Evolutionary conservation across 306 rosid species (phyloP).

Genomic region (Ammopiptanthus mongolicus): DNA sequence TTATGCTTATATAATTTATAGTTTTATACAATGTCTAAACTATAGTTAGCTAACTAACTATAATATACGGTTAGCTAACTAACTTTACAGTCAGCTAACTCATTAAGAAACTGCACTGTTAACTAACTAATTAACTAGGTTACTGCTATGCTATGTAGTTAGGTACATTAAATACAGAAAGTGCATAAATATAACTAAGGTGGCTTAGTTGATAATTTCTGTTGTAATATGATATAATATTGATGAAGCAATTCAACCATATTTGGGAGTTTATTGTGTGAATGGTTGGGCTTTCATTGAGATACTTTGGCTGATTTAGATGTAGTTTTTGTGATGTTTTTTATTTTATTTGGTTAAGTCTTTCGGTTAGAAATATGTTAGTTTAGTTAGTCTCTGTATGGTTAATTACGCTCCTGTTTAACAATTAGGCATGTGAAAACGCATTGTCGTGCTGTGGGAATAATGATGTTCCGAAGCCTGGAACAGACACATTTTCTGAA

Average conservation of each 20-base stretch:
- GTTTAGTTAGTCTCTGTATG: background rate
- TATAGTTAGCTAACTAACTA: too few species aligned
- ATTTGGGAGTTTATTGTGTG: background rate
- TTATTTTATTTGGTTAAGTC: background rate
- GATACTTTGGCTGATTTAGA: background rate
- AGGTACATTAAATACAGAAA: too few species aligned
- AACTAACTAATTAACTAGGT: too few species aligned
- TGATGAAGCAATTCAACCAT: background rate
- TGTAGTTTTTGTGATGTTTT: background rate
- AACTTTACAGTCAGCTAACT: too few species aligned
- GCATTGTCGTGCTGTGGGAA: conserved; percentile 40
- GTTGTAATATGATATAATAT: background rate
- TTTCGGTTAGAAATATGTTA: background rate
- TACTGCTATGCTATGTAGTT: too few species aligned
- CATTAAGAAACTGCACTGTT: too few species aligned
- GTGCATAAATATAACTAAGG: too few species aligned
- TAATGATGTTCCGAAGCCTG: conserved; percentile 32
- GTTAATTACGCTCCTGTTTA: conserved; percentile 12
- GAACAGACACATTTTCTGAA: conserved; percentile 25
- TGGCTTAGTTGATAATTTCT: too few species aligned
- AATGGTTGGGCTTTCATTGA: background rate
- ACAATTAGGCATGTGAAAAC: conserved; percentile 69
- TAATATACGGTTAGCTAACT: too few species aligned
- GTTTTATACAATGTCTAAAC: too few species aligned
- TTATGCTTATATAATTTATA: too few species aligned